Percentiles rank a stretch among this genome's conserved stretches.
Evolutionary conservation across 1,284 basidiomycete species (phyloP).

Genomic region (Takashimella tepidaria): DNA sequence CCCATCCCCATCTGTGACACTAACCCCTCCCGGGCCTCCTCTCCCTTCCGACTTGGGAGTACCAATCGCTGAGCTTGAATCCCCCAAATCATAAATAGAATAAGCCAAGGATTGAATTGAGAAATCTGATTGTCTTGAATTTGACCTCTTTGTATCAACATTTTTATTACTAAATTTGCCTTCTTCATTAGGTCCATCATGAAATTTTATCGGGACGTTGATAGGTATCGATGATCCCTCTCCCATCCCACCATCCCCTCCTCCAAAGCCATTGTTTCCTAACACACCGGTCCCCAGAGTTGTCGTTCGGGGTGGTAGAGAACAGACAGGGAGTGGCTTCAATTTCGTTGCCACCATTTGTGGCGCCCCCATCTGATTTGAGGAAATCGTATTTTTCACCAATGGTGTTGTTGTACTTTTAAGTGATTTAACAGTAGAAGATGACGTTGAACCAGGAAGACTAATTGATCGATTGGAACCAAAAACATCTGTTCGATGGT

Average conservation of each 20-base stretch:
- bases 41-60: slow-evolving; percentile 10
- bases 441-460: neutral
- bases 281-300: no score
- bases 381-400: no score
- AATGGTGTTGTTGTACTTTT: no score
- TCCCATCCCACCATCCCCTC: no score
- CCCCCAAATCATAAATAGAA: slow-evolving; percentile 38
- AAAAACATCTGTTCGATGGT: neutral
- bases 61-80: slow-evolving; percentile 10
- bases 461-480: neutral
- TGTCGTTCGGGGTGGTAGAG: neutral
- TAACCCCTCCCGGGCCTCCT: no score
- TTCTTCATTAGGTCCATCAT: neutral
- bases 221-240: neutral
- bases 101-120: slow-evolving; percentile 34
- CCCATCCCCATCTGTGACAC: no score
- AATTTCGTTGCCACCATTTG: no score
- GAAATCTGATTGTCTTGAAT: slow-evolving; percentile 17
- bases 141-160: neutral
- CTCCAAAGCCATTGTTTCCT: no score
- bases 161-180: neutral
- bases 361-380: no score
- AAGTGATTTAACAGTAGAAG: no score
- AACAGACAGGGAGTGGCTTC: neutral
- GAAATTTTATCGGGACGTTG: slow-evolving; percentile 19